Percentiles rank a stretch among this genome's conserved stretches.
phyloP scores from a whole-genome alignment of 345 rosid genomes.

The Citrus sinensis region DNA sequence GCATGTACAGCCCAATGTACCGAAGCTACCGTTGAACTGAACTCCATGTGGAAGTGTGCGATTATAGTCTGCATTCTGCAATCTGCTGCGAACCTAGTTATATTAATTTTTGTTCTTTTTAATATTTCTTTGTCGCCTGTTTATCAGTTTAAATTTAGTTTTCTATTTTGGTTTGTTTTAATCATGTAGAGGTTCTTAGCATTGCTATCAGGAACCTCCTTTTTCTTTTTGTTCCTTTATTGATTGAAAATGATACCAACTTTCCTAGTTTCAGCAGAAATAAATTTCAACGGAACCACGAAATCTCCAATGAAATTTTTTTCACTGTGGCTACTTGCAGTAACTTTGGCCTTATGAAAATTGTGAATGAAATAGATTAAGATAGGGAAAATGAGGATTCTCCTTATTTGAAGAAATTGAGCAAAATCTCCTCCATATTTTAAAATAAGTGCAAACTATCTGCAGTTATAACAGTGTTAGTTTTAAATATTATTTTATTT shows the following conservation, averaged over 20 bases:
- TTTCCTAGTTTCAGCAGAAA: neutral
- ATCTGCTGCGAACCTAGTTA: neutral
- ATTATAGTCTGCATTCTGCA: neutral
- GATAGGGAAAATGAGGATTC: too few relatives aligned
- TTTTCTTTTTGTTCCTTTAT: neutral
- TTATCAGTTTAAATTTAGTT: neutral
- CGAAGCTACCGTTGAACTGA: constrained; percentile 77
- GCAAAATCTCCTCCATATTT: too few relatives aligned
- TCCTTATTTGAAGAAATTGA: too few relatives aligned
- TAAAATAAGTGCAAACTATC: too few relatives aligned
- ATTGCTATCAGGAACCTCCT: neutral
- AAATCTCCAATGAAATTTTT: neutral
- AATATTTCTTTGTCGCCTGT: neutral
- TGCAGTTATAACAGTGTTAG: too few relatives aligned
- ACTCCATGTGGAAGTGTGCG: neutral
- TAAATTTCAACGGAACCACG: neutral
- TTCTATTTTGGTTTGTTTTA: neutral
- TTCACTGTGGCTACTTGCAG: neutral
- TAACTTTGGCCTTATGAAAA: neutral
- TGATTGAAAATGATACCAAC: neutral
- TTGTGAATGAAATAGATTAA: neutral
- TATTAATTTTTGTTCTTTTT: neutral
- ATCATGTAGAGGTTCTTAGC: neutral
- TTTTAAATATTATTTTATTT: too few relatives aligned
- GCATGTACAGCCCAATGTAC: constrained; percentile 94